Conservation (phyloP, 2,329 filamentous ascomycete genomes). For the Claviceps paspali region DNA sequence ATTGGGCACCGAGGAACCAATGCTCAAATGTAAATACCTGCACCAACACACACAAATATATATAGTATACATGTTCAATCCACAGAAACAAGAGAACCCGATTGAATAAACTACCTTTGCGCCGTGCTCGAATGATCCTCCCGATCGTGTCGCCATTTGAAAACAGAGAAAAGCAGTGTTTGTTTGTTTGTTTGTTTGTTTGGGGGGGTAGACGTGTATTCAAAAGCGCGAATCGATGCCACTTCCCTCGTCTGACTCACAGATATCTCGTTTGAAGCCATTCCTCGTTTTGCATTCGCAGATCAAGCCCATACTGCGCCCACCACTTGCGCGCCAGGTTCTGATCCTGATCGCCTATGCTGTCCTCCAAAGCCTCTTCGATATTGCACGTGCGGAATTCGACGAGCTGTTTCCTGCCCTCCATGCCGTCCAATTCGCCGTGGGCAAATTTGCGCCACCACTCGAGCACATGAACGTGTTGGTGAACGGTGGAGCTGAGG, state of each 20-base stretch:
- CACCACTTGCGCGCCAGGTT: slow-evolving; percentile 72
- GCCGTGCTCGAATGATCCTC: neutral
- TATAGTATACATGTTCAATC: no score
- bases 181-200: no score
- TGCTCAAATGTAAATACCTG: no score
- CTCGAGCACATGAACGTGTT: slow-evolving; percentile 69
- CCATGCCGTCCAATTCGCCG: slow-evolving; percentile 37
- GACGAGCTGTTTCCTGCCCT: slow-evolving; percentile 47
- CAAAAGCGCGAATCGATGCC: no score
- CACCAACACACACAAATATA: no score
- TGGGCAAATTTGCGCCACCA: slow-evolving; percentile 72
- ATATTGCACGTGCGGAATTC: slow-evolving; percentile 94
- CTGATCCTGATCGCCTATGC: slow-evolving; percentile 47
- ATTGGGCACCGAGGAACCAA: no score
- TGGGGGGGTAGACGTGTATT: no score
- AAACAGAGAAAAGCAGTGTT: no score
- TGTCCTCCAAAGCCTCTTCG: slow-evolving; percentile 85
- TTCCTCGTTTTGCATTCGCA: slow-evolving; percentile 70
- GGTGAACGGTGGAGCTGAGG: slow-evolving; percentile 74
- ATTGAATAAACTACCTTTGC: neutral
- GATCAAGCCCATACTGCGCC: slow-evolving; percentile 67
- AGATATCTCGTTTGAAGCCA: slow-evolving; percentile 70
- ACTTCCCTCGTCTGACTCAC: neutral
- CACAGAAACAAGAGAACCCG: no score
- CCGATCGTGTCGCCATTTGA: no score